A percentile compares a stretch with the other conserved stretches of the same genome.
Evolutionary conservation across 805 yeast genomes (phyloP).

Genomic region (Suhomyces sp.): DNA sequence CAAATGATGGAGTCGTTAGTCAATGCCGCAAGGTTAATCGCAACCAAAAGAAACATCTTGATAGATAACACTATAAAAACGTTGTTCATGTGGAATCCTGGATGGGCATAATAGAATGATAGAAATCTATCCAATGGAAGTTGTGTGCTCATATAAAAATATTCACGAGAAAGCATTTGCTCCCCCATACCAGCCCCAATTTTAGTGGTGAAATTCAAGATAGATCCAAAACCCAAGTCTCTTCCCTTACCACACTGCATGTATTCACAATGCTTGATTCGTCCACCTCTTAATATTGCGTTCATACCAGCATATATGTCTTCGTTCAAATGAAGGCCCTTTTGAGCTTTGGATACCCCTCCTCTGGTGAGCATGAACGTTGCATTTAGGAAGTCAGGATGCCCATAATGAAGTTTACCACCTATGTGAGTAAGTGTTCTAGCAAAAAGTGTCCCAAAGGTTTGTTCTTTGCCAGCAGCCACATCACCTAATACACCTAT

Average conservation of each 20-base stretch:
- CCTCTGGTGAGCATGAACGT: conserved; percentile 82
- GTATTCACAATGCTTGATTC: conserved; percentile 80
- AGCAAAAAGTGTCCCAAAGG: conserved; percentile 81
- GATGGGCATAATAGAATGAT: conserved; percentile 81
- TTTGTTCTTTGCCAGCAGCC: conserved; percentile 87
- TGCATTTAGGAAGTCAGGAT: conserved; percentile 76
- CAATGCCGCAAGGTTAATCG: conserved; percentile 60
- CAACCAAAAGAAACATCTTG: conserved; percentile 52
- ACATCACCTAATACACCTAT: conserved; percentile 80
- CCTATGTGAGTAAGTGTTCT: conserved; percentile 80
- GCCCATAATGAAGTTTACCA: conserved; percentile 83
- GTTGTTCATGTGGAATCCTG: conserved; percentile 81
- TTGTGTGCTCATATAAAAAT: conserved; percentile 73
- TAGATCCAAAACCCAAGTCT: conserved; percentile 81
- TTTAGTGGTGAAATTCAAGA: conserved; percentile 76
- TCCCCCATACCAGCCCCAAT: conserved; percentile 93
- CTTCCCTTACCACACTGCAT: conserved; percentile 86
- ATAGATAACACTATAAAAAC: conserved; percentile 67
- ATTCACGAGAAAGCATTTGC: conserved; percentile 79
- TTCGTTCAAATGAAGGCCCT: conserved; percentile 78
- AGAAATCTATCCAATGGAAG: conserved; percentile 74
- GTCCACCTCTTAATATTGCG: conserved; percentile 75
- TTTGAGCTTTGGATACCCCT: conserved; percentile 83
- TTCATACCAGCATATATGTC: conserved; percentile 87
- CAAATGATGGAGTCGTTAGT: conserved; percentile 62